These are phyloP conservation scores for Erucastrum elatum DNA, from an alignment of 345 rosid species.

Conservation along the genomic window DNA sequence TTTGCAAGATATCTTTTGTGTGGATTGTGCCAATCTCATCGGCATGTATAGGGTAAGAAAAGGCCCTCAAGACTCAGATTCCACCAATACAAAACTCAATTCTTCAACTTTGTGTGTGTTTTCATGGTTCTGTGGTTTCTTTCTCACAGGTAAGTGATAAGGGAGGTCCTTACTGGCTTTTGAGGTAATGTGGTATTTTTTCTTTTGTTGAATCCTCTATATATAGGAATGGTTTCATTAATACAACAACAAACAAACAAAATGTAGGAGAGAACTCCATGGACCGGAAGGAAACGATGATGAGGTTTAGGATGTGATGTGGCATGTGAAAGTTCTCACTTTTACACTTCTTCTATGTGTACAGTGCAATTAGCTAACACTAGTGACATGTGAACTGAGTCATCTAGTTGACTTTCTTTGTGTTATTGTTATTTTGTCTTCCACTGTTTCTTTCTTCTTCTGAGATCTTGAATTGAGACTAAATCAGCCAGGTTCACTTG, in stretches of 20 bases:
- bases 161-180: not conserved
- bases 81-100: not conserved
- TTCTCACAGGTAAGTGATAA: not conserved
- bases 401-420: not conserved
- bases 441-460: not conserved
- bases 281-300: conserved; percentile 1
- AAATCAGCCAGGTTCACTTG: not conserved
- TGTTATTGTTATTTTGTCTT: not conserved
- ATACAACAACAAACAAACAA: not conserved
- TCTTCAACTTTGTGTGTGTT: not conserved
- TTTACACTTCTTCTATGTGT: not conserved
- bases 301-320: not conserved
- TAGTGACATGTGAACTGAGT: not conserved
- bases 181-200: not conserved
- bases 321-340: not conserved
- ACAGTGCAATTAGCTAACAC: not conserved
- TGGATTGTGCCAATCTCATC: not conserved
- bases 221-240: not conserved
- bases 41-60: not conserved
- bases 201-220: not conserved
- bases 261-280: not conserved
- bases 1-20: not conserved
- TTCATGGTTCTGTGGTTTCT: not conserved
- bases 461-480: not conserved
- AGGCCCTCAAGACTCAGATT: not conserved